Percentiles rank a stretch among this genome's conserved stretches.
Evolutionary conservation across 768 basidiomycete species (phyloP).

Genomic region (Stropharia rugosoannulata): DNA sequence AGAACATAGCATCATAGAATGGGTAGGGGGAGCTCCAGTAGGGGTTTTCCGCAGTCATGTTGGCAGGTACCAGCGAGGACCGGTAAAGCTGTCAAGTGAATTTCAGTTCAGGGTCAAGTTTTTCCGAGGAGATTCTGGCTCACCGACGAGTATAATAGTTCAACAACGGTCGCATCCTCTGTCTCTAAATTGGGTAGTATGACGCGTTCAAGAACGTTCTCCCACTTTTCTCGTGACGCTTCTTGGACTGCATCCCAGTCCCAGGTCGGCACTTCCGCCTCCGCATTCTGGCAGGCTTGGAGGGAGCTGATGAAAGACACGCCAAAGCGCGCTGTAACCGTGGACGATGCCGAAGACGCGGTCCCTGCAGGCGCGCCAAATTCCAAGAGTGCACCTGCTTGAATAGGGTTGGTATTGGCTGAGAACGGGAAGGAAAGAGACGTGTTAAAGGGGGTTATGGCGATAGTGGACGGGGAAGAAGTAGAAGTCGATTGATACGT

Average conservation of each 20-base stretch:
- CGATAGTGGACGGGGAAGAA: conserved; percentile 31
- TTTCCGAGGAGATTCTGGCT: not conserved
- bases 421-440: conserved; percentile 37
- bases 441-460: conserved; percentile 30
- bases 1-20: conserved; percentile 52
- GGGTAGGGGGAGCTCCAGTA: conserved; percentile 47
- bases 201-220: conserved; percentile 40
- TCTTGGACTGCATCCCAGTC: conserved; percentile 40
- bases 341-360: conserved; percentile 11
- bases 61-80: conserved; percentile 48
- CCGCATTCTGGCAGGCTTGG: conserved; percentile 59
- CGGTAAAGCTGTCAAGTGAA: conserved; percentile 40
- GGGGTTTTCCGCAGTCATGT: conserved; percentile 49
- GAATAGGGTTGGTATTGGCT: conserved; percentile 33
- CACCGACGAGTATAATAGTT: conserved; percentile 49
- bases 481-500: conserved; percentile 38
- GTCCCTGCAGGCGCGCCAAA: conserved; percentile 24
- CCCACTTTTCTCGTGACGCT: conserved; percentile 40
- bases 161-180: conserved; percentile 41
- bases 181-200: conserved; percentile 25
- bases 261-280: conserved; percentile 51
- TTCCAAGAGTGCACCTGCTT: conserved; percentile 45
- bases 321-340: conserved; percentile 53
- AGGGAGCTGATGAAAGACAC: conserved; percentile 52
- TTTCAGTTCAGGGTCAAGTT: no score